Evolutionary conservation across 805 yeast species (phyloP).

Genomic region (Sugiyamaella valdiviana): DNA sequence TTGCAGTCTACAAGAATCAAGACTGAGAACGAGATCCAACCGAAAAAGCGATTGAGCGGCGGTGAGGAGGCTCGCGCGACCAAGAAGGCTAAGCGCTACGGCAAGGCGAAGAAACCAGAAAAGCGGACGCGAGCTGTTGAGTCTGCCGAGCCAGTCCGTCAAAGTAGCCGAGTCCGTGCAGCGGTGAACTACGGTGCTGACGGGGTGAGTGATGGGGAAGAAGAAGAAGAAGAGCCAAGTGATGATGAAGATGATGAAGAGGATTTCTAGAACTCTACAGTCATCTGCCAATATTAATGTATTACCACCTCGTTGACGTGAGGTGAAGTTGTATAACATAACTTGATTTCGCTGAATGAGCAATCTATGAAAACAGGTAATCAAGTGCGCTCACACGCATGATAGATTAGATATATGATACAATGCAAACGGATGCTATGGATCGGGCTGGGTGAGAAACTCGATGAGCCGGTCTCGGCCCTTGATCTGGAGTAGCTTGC

Average conservation of each 20-base stretch:
- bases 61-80: neutral
- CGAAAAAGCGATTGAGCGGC: neutral
- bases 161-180: conserved; percentile 20
- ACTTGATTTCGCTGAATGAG: neutral
- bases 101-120: conserved; percentile 17
- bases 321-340: neutral
- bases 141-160: conserved; percentile 12
- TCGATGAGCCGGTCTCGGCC: conserved; percentile 61
- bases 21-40: neutral
- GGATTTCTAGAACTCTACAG: neutral
- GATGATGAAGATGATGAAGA: conserved; percentile 19
- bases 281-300: neutral
- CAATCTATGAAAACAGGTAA: neutral
- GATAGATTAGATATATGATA: neutral
- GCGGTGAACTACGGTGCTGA: conserved; percentile 12
- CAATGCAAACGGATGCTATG: conserved; percentile 1
- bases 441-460: conserved; percentile 37
- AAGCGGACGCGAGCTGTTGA: conserved; percentile 24
- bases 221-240: conserved; percentile 17
- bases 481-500: conserved; percentile 55
- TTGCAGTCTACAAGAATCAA: neutral
- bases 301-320: neutral
- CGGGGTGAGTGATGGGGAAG: conserved; percentile 17
- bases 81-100: neutral
- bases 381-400: neutral